Evolutionary conservation across 805 yeast species (phyloP), one percentile per base, ranked within the genome.

Genomic region (Pichia membranifaciens): DNA sequence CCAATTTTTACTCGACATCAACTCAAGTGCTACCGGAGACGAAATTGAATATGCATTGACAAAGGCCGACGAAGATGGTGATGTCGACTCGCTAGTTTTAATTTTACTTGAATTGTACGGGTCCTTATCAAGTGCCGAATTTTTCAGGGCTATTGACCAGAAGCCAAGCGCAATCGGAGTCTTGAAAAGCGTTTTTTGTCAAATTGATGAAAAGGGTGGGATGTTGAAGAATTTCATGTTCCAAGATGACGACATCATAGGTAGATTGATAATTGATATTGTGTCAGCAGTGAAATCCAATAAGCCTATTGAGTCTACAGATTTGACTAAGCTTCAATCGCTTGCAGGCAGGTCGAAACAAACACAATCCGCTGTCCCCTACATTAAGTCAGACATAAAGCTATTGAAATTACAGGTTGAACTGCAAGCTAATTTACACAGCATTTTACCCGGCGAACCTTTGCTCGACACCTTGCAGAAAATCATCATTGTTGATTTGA

Each of bases 1-100:
- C 1, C 75, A 80, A 10, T 69, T 83, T 43, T 71, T 87, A 33
- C 61, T 88, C 21, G 79, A 77, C 20, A 81, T 87, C 73, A 88
- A 85, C 39, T 10, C 33, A 89, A 87, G 55, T 17, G 28, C 38
- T 2, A n/a, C 32, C 16, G 31, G 25, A 12, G 46, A 50, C 37
- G 56, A 54, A 40, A 71, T 78, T 38, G 84, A 78, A 47, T 60
- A 77, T 39, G 96, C 96, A 0, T 61, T 89, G 35, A 61, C 73
- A 38, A 85, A 83, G 54, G 77, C 91, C 0, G 75, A 83, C 38
- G 80, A 76, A 50, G 72, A 79, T 33, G 74, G 79, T 16, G 77
- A 81, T 54, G 74, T 73, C 38, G 88, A 83, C 58, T 67, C 87
- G 33, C 72, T 83, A 6, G 65, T 73, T 40, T 74, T 76, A 46